These are phyloP conservation scores for Xylaria arbuscula DNA, from an alignment of 2,329 filamentous ascomycete genomes.

Conservation along the genomic window DNA sequence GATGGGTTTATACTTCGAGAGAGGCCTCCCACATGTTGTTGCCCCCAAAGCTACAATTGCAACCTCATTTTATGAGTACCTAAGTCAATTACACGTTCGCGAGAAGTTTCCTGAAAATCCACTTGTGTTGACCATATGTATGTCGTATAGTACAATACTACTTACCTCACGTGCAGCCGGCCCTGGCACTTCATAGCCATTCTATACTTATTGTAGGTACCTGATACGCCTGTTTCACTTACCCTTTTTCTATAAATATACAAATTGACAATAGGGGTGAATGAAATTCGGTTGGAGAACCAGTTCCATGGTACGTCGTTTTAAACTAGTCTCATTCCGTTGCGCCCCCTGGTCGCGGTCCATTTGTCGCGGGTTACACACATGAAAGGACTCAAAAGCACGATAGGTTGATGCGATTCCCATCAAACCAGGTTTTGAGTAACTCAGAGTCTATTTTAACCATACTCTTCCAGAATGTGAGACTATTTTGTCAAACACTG, in stretches of 20 bases:
- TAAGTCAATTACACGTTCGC: background rate
- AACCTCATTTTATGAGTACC: background rate
- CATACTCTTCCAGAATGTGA: no score
- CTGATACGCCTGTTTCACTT: background rate
- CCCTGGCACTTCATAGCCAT: background rate
- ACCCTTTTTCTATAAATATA: background rate
- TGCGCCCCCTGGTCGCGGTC: background rate
- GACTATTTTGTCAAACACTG: no score
- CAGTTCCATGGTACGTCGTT: no score
- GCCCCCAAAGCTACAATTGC: background rate
- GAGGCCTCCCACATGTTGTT: conserved; percentile 25
- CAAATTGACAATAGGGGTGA: no score
- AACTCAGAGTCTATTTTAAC: no score
- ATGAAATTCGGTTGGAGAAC: background rate
- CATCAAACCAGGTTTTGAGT: no score
- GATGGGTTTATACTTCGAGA: background rate
- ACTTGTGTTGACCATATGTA: background rate
- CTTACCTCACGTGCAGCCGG: background rate
- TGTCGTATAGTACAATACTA: background rate
- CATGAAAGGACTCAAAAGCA: no score
- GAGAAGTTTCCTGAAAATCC: background rate
- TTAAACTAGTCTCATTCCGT: background rate
- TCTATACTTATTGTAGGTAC: background rate
- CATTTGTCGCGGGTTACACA: background rate
- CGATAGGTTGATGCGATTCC: no score